Base-by-base conservation (phyloP, 2,329 filamentous ascomycete species). In the Aspergillus niger region DNA sequence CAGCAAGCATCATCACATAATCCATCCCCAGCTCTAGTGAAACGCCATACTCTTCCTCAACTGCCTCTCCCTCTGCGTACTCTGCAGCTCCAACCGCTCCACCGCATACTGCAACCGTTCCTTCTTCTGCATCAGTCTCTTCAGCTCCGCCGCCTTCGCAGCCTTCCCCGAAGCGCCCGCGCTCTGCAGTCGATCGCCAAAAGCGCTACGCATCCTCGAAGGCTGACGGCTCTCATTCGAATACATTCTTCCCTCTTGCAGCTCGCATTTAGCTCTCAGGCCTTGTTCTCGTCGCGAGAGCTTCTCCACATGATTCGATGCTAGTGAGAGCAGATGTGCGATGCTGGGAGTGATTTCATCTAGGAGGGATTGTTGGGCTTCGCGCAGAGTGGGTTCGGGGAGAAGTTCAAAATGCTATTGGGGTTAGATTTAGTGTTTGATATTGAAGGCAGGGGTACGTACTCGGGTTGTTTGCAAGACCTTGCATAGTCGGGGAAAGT, bases 321-420 rank as follows among this genome's bases (percentile, higher is more conserved):
- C 91, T 66, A 92, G 89, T 64, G 88, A 85, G 55, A 97, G 87
- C 2, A 97, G 86, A 60, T 87, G 85, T 30, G 88, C 82, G 65
- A 96, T 90, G 75, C 92, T 92, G 8, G 93, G 93, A n/a, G 89
- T 89, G 67, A 97, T 95, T 74, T 96, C 92, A 70, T 91, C 90
- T 69, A 92, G 89, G 17, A 97, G 86, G 4, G 91, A 89, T 66
- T 91, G 83, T 77, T 97, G 93, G 32, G 93, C 93, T 64, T 89
- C 85, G 63, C 89, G 88, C 48, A 97, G 86, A 55, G 91, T 91
- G 11, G 90, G 86, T 74, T 96, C 91, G 15, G 92, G 91, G 68
- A 97, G 91, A 44, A 97, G 87, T 76, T 97, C 93, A 78, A 96
- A 97, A 79, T 97, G 93, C 89, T 96, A 1, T 36, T 36, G 69